phyloP scores from a whole-genome alignment of 2,329 filamentous ascomycete genomes.

The Pseudocercospora eumusae region DNA sequence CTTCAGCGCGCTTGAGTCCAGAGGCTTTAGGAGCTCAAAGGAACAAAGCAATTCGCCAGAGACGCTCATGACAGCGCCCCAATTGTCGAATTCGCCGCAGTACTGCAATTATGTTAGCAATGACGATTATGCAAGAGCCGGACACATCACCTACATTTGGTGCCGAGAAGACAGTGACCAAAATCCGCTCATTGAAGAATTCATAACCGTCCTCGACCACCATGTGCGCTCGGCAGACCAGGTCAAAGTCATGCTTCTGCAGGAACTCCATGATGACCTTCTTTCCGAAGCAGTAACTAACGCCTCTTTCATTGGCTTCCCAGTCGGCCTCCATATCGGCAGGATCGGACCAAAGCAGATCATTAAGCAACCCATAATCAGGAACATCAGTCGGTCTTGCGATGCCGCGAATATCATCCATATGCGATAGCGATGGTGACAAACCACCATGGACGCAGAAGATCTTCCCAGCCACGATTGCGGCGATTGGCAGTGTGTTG shows the following conservation, averaged over 20 bases:
- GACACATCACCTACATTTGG: constrained; percentile 69
- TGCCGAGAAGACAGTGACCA: constrained; percentile 96
- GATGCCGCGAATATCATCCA: constrained; percentile 98
- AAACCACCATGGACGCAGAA: constrained; percentile 96
- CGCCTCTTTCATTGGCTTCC: constrained; percentile 95
- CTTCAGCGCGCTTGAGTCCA: constrained; percentile 94
- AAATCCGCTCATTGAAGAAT: constrained; percentile 91
- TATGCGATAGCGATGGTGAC: constrained; percentile 87
- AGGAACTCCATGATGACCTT: constrained; percentile 97
- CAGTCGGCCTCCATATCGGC: constrained; percentile 95
- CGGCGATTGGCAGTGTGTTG: constrained; percentile 90
- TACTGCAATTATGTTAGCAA: constrained; percentile 44
- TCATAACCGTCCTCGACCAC: constrained; percentile 99
- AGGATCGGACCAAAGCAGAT: constrained; percentile 94
- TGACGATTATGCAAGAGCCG: background rate
- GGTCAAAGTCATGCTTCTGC: constrained; percentile 90
- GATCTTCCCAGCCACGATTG: constrained; percentile 96
- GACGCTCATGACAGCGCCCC: constrained; percentile 98
- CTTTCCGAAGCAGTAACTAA: constrained; percentile 98
- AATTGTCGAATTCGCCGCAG: constrained; percentile 98
- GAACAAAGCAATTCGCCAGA: constrained; percentile 91
- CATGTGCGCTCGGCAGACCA: constrained; percentile 98
- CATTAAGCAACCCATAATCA: constrained; percentile 92
- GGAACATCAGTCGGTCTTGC: constrained; percentile 94
- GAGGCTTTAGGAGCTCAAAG: constrained; percentile 92